Evolutionary conservation across 768 basidiomycete species (phyloP).

Genomic region (Mycena latifolia): DNA sequence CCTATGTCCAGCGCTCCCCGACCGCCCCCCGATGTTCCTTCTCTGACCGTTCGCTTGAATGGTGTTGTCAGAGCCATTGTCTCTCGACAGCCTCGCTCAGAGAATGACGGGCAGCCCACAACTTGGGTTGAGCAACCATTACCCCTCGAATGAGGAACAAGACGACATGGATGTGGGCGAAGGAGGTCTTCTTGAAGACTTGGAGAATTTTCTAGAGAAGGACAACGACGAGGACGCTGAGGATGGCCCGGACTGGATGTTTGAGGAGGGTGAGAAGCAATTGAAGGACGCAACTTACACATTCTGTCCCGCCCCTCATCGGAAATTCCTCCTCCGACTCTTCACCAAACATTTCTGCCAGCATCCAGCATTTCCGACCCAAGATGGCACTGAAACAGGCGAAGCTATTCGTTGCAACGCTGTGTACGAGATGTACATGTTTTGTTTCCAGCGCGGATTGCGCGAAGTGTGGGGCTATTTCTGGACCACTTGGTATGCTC

Average conservation of each 20-base stretch:
- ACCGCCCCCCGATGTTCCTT: neutral
- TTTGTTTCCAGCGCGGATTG: slow-evolving; percentile 33
- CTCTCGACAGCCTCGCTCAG: neutral
- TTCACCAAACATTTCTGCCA: slow-evolving; percentile 43
- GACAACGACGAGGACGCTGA: slow-evolving; percentile 6
- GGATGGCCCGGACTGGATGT: slow-evolving; percentile 14
- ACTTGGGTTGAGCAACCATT: neutral
- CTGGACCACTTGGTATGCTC: slow-evolving; percentile 41
- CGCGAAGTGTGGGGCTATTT: slow-evolving; percentile 41
- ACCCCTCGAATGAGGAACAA: neutral
- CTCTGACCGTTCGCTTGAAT: slow-evolving; percentile 1
- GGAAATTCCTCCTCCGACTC: slow-evolving; percentile 34
- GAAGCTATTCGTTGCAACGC: slow-evolving; percentile 32
- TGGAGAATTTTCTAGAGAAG: slow-evolving; percentile 4
- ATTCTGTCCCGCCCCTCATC: slow-evolving; percentile 45
- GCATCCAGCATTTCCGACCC: slow-evolving; percentile 38
- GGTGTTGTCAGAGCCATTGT: slow-evolving; percentile 1
- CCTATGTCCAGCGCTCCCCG: slow-evolving; percentile 1
- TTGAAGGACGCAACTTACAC: slow-evolving; percentile 12
- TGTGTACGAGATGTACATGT: slow-evolving; percentile 42
- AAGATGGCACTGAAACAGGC: slow-evolving; percentile 27
- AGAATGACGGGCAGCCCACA: neutral
- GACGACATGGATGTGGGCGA: neutral
- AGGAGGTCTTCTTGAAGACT: slow-evolving; percentile 1
- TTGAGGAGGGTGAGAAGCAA: slow-evolving; percentile 6